Evolutionary conservation across 202 grass and related monocot species (phyloP).

Genomic region (Eragrostis tef): DNA sequence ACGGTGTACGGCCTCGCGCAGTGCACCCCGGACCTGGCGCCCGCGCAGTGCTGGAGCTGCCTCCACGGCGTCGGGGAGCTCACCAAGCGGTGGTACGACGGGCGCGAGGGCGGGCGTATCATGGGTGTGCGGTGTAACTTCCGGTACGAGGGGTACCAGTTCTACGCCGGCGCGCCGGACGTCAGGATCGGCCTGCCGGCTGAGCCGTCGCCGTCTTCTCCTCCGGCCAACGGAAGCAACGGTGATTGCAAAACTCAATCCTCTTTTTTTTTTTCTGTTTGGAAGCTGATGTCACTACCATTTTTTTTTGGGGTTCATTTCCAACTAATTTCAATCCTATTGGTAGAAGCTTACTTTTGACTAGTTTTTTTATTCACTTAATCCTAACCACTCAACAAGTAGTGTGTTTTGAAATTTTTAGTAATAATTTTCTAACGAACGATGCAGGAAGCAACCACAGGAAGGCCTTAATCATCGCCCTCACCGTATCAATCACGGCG

Average conservation of each 20-base stretch:
- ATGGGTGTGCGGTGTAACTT: slow-evolving; percentile 66
- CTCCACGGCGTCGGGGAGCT: slow-evolving; percentile 44
- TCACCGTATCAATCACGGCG: slow-evolving; percentile 42
- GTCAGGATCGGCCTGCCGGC: slow-evolving; percentile 48
- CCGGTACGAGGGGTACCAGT: slow-evolving; percentile 66
- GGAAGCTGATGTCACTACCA: not conserved
- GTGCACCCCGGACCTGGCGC: slow-evolving; percentile 72
- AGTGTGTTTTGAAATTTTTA: not conserved
- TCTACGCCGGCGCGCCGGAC: slow-evolving; percentile 55
- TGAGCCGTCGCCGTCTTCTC: not conserved
- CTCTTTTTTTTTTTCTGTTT: not conserved
- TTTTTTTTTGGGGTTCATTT: not conserved
- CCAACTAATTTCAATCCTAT: not conserved
- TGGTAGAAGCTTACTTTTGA: too few species aligned
- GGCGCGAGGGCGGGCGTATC: slow-evolving; percentile 57
- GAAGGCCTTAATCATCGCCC: slow-evolving; percentile 41
- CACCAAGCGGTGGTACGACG: slow-evolving; percentile 46
- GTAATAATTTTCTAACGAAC: not conserved
- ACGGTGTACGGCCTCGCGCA: slow-evolving; percentile 65
- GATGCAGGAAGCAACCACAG: slow-evolving; percentile 38
- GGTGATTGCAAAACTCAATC: not conserved
- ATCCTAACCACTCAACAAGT: too few species aligned
- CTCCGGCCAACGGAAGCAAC: not conserved
- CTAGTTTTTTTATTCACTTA: too few species aligned
- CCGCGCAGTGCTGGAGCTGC: slow-evolving; percentile 56